A percentile compares a stretch with the other conserved stretches of the same genome.
These are phyloP conservation scores for Theileria luwenshuni DNA, from an alignment of 169 alveolate genomes.

Conservation along the genomic window DNA sequence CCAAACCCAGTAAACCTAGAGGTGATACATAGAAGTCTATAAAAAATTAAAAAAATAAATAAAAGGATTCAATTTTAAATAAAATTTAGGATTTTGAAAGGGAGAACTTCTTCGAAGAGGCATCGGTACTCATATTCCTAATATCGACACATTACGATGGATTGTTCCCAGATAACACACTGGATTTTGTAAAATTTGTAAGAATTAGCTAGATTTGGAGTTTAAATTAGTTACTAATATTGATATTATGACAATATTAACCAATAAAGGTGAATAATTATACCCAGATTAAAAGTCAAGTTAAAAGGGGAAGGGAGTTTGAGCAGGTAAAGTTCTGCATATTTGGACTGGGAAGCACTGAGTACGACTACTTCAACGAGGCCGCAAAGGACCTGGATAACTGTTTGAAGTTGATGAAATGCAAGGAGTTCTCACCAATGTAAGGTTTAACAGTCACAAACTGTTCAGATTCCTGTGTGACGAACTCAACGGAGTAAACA, in stretches of 20 bases:
- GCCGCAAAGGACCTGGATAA: conserved; percentile 69
- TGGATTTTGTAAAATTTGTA: conserved; percentile 61
- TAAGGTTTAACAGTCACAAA: not conserved
- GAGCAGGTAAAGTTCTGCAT: conserved; percentile 58
- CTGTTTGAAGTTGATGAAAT: conserved; percentile 60
- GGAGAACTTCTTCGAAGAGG: conserved; percentile 16
- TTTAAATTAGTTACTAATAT: no score
- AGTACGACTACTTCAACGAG: conserved; percentile 70
- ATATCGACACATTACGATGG: conserved; percentile 85
- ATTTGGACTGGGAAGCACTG: conserved; percentile 78
- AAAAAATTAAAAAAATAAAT: not conserved
- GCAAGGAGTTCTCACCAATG: conserved; percentile 45
- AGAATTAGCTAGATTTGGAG: no score
- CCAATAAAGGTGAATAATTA: no score
- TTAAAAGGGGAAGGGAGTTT: conserved; percentile 35
- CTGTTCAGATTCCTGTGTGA: conserved; percentile 72
- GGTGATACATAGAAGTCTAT: conserved; percentile 4
- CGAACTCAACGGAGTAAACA: conserved; percentile 70
- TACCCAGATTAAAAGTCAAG: conserved; percentile 63
- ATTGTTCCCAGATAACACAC: conserved; percentile 80
- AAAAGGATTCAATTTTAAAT: not conserved
- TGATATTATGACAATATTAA: no score
- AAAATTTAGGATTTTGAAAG: conserved; percentile 38
- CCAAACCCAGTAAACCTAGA: conserved; percentile 32
- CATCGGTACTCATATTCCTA: conserved; percentile 56